Base-by-base conservation (phyloP, 2,329 filamentous ascomycete species). In the Cladophialophora carrionii region DNA sequence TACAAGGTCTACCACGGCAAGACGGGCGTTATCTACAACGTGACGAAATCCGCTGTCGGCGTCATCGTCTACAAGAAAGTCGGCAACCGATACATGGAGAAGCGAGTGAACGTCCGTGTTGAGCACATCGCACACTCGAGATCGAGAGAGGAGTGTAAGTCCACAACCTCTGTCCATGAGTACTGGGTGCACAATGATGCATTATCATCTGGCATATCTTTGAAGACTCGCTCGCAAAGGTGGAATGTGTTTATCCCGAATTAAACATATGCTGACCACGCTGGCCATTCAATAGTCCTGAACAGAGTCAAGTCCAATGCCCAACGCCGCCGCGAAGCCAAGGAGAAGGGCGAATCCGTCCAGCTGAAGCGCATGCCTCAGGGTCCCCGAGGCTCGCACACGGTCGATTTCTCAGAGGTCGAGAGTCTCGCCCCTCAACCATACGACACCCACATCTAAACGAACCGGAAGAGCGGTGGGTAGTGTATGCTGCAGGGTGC, bases 1-100 rank as follows among this genome's bases (percentile, higher is more conserved):
- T 92, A 93, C 90, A 97, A 97, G 88, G 90, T 96, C 84, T 97
- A 96, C 90, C 93, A 98, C 88, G 95, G 94, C 79, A 98, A 98
- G 91, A 96, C 93, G 72, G 92, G 92, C 80, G 91, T 96, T 77
- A 85, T 96, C 84, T 96, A 96, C 91, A 99, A 99, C 87, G 95
- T 99, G 77, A 95, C 94, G 84, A 96, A 97, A 89, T 90, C 88
- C 76, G 91, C 95, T 73, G 92, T 99, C 80, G 95, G 95, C 78
- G 90, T 99, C 82, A 97, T 99, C 85, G 91, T 99, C 84, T 94
- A 96, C 90, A 97, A 96, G 89, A 92, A 96, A 83, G 95, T 99
- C 81, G 92, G 93, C 85, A 95, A 98, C 90, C 91, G 94, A 79
- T 99, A 97, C 89, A 87, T 99, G 81, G 95, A 99, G 91, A 99